Percentiles rank a stretch among this genome's conserved stretches.
These are phyloP conservation scores for Neurospora tetrasperma DNA, from an alignment of 495 filamentous ascomycete genomes.

Conservation along the genomic window DNA sequence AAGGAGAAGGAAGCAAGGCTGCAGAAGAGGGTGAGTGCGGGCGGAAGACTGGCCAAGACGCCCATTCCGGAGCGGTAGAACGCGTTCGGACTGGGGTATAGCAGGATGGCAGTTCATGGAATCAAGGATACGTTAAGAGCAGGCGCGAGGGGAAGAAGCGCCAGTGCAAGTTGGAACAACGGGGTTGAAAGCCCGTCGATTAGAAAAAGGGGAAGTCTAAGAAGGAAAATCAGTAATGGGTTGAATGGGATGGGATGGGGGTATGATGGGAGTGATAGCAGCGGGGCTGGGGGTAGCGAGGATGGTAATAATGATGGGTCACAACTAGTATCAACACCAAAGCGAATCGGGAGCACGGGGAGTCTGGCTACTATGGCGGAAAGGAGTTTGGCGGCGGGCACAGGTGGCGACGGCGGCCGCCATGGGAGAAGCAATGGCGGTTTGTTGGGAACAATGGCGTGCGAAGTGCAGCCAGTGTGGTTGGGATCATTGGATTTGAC, in stretches of 20 bases:
- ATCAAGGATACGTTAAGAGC: neutral
- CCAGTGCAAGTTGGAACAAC: neutral
- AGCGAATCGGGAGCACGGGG: constrained; percentile 4
- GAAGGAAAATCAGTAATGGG: neutral
- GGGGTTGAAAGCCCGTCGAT: neutral
- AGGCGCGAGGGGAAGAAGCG: neutral
- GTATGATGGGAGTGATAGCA: neutral
- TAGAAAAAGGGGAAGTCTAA: neutral
- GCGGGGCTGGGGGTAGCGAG: neutral
- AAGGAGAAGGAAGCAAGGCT: constrained; percentile 44
- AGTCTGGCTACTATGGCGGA: neutral
- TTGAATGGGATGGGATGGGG: neutral
- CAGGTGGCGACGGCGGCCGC: neutral
- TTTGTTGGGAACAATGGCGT: neutral
- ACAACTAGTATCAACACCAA: neutral
- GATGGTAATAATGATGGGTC: neutral
- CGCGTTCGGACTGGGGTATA: neutral
- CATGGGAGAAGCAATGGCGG: neutral
- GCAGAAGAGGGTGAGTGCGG: constrained; percentile 54
- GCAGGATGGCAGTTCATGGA: neutral
- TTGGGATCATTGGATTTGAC: constrained; percentile 1
- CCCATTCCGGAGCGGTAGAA: constrained; percentile 46
- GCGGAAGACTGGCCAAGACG: constrained; percentile 47
- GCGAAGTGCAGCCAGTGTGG: neutral
- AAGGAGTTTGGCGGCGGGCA: neutral